Percentiles rank a stretch among this genome's conserved stretches.
phyloP scores from a whole-genome alignment of 176 grass and related monocot genomes.

The Eragrostis nindensis region DNA sequence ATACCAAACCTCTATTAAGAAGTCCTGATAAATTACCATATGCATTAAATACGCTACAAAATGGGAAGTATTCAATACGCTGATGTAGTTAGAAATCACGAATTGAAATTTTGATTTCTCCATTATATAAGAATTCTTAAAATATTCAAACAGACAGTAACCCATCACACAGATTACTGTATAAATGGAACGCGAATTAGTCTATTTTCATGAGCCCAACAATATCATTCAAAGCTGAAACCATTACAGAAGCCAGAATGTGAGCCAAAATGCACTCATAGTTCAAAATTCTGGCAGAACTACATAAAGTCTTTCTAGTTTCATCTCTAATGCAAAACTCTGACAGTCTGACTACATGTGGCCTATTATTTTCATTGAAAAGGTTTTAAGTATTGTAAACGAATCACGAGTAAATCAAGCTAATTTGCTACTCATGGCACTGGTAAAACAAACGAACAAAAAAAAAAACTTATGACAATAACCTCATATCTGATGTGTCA shows the following conservation, averaged over 20 bases:
- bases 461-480: constrained; percentile 18
- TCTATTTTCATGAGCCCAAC: constrained; percentile 22
- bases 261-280: constrained; percentile 9
- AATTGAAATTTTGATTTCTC: constrained; percentile 31
- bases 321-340: too few relatives aligned
- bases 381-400: constrained; percentile 1
- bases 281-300: neutral
- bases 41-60: too few relatives aligned
- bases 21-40: too few relatives aligned
- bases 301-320: neutral
- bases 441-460: neutral
- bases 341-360: neutral
- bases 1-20: too few relatives aligned
- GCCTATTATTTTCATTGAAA: neutral
- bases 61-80: too few relatives aligned
- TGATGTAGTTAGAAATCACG: neutral
- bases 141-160: neutral
- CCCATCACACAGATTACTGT: constrained; percentile 10
- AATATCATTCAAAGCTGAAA: constrained; percentile 29
- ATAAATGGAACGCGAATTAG: constrained; percentile 9
- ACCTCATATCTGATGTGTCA: constrained; percentile 82
- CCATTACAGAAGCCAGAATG: neutral
- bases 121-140: neutral
- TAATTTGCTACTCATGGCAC: constrained; percentile 25
- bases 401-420: constrained; percentile 12